These are phyloP conservation scores for Trifolium repens DNA, from an alignment of 306 rosid species.

Conservation along the genomic window DNA sequence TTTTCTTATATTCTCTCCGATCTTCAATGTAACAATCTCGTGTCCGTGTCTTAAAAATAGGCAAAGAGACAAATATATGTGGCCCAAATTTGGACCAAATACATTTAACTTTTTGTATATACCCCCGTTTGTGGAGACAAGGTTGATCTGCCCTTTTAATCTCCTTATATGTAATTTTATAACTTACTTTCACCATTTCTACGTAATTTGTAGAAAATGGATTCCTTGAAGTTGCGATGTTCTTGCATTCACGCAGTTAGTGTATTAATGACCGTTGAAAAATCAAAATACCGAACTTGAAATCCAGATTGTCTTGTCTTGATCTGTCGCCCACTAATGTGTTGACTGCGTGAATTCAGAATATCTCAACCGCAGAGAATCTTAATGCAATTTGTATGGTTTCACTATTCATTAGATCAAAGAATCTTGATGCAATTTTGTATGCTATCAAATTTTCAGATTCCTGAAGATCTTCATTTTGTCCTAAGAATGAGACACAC, in stretches of 20 bases:
- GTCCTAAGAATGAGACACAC: slow-evolving; percentile 99
- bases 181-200: too few species aligned
- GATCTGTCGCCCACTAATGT: neutral
- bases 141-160: neutral
- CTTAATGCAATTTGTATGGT: neutral
- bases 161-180: neutral
- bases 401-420: neutral
- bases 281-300: neutral
- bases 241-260: neutral
- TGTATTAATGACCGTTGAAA: neutral
- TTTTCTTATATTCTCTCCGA: neutral
- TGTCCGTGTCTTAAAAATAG: too few species aligned
- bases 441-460: slow-evolving; percentile 50
- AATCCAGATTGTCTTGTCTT: neutral
- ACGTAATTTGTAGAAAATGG: neutral
- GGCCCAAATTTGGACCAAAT: too few species aligned
- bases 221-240: neutral
- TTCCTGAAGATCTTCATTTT: slow-evolving; percentile 95
- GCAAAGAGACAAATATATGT: too few species aligned
- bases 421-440: neutral
- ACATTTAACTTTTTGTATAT: too few species aligned
- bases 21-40: neutral
- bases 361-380: neutral
- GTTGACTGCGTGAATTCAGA: neutral
- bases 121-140: too few species aligned